Base-by-base conservation (phyloP, 495 filamentous ascomycete species). In the Entonaema liquescens region DNA sequence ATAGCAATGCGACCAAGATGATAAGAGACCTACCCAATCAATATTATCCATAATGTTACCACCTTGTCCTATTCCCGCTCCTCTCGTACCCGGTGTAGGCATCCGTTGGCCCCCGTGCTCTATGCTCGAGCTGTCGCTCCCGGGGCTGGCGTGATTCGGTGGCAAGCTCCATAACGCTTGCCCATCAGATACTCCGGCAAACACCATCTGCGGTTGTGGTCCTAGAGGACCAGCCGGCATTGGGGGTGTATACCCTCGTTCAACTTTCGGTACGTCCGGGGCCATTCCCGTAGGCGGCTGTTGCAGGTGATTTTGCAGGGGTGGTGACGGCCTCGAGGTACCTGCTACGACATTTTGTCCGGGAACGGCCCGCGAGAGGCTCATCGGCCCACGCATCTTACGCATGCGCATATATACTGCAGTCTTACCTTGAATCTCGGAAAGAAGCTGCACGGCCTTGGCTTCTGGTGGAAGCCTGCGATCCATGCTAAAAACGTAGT, bases 401-500 rank as follows among this genome's bases (percentile, higher is more conserved):
- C 82, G 81, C 75, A 82, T 78, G 17, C 68, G 64, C 73, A 76
- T 77, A 59, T 84, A 84, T 17, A 80, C 56, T 13, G 72, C 72
- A 17, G 82, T 81, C 66, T 82, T 83, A 13, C 44, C 56, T 67
- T 73, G 72, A 59, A 84, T 82, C 50, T 83, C 81, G 5, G 68
- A 71, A 17, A 84, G 73, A 12, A 84, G 76, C 15, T 74, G 65
- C n/a, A 79, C 7, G 40, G 76, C 76, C 73, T 83, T 84, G 5
- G 77, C 53, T 35, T 81, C 78, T 8, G 78, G 77, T 23, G 83
- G 68, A 29, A 86, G 71, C 53, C 82, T 79, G 0, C 79, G 70
- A 11, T 88, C 84, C n/a, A 89, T 77, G 33, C 86, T 83, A 70
- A 92, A 93, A 49, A 91, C 88, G 74, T 89, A 92, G 72, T 92